phyloP scores from a whole-genome alignment of 2,329 filamentous ascomycete genomes.

The Monosporascus sp. region DNA sequence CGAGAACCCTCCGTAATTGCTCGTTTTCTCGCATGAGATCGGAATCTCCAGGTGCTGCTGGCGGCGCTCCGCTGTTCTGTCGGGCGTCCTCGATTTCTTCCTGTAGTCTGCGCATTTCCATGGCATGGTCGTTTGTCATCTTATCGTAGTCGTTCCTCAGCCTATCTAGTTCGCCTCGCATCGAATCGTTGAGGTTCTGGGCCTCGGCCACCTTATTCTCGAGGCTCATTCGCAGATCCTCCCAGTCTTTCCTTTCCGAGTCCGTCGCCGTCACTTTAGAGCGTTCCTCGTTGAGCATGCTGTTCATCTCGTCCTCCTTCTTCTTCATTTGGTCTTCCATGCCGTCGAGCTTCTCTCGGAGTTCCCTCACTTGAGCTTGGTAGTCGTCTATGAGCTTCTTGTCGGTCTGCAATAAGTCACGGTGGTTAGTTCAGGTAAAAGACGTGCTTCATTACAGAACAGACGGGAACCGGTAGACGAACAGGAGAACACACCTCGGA shows the following conservation, averaged over 20 bases:
- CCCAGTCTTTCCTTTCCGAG: constrained; percentile 66
- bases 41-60: constrained; percentile 33
- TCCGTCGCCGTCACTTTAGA: constrained; percentile 45
- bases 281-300: constrained; percentile 54
- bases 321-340: constrained; percentile 65
- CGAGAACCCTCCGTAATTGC: constrained; percentile 57
- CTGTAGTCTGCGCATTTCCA: constrained; percentile 56
- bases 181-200: constrained; percentile 69
- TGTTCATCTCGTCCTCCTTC: constrained; percentile 66
- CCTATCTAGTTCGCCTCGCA: constrained; percentile 73
- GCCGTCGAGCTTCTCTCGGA: constrained; percentile 67
- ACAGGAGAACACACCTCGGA: constrained; percentile 30
- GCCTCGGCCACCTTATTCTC: constrained; percentile 71
- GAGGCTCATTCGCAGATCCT: constrained; percentile 58
- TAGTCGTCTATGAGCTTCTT: constrained; percentile 74
- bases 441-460: too few species aligned
- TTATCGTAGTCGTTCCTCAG: constrained; percentile 73
- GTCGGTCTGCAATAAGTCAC: constrained; percentile 44
- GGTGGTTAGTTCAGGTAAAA: constrained; percentile 6
- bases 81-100: constrained; percentile 55
- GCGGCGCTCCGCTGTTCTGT: constrained; percentile 22
- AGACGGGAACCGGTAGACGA: too few species aligned
- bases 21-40: constrained; percentile 65
- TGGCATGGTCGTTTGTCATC: constrained; percentile 62
- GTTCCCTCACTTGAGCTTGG: constrained; percentile 66